Evolutionary conservation across 2,329 filamentous ascomycete genomes (phyloP), one percentile per base, ranked within the genome.

Genomic region (Gaeumannomyces sp.): DNA sequence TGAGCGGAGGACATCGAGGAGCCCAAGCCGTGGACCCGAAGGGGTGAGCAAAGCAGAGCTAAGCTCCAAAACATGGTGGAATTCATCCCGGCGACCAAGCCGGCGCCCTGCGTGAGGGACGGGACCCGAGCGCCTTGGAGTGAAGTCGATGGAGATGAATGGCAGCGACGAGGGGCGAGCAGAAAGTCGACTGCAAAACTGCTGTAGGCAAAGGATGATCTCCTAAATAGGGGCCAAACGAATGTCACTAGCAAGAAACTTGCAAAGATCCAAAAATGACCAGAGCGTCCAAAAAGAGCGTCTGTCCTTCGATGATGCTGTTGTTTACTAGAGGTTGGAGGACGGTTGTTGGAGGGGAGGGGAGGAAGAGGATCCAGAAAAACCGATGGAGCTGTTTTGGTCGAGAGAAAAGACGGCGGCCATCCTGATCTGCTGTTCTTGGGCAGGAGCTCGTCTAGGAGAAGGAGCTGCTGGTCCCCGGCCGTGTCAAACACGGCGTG

Each of bases 201-300:
- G 53, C 62, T 64, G 60, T 27, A 64, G n/a, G 59, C 65, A 66
- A 63, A 66, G 65, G 59, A 60, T 64, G 57, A 35, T 60, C 61
- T 58, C 64, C 61, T 56, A 63, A 45, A 64, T 64, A 63, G 62
- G 58, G 62, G 65, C 60, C 62, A 64, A 66, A 60, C 62, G 62
- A 64, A 64, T 62, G 65, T 62, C 60, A 60, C 65, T 53, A 62
- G 60, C 56, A 38, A 59, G 35, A 59, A 53, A 63, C 61, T 63
- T 64, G 61, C 63, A 61, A 61, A 58, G 64, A 65, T 62, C 66
- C 63, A 69, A 68, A 68, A 65, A 68, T 67, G 64, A 64, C 59
- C 66, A 66, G 62, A 67, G 64, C 64, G 65, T 65, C 68, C 65
- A 68, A 67, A 68, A 67, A 66, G 61, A 65, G 63, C 60, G 62